Conservation (phyloP, 192 early-diverging fungal genomes). For the Coemansia sp. region DNA sequence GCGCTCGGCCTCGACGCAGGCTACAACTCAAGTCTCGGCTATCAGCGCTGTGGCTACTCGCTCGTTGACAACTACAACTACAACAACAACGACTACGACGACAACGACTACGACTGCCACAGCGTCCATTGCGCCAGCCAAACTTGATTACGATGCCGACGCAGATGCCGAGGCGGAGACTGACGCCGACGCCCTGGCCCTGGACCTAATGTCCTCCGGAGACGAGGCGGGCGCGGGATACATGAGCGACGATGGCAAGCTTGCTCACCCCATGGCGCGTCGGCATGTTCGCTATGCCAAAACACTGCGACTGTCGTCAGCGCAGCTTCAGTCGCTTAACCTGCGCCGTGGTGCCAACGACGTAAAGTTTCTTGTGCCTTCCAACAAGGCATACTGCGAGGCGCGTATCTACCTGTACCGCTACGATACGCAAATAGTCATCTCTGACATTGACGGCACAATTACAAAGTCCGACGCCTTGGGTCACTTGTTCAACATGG, state of each 20-base stretch:
- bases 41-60: conserved; percentile 5
- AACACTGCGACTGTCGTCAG: conserved; percentile 87
- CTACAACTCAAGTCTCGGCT: conserved; percentile 1
- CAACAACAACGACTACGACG: neutral
- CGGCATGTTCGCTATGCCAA: conserved; percentile 73
- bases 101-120: no score
- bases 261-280: conserved; percentile 22
- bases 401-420: conserved; percentile 92
- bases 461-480: conserved; percentile 98
- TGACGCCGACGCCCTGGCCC: conserved; percentile 2
- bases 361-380: conserved; percentile 84
- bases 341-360: conserved; percentile 88
- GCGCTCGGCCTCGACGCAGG: conserved; percentile 21
- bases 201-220: conserved; percentile 15
- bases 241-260: conserved; percentile 37
- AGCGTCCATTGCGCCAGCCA: neutral
- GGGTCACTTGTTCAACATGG: conserved; percentile 96
- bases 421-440: conserved; percentile 82
- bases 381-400: conserved; percentile 72
- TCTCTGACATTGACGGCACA: conserved; percentile 98
- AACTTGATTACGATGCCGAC: neutral
- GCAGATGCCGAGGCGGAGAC: conserved; percentile 11
- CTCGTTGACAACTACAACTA: neutral
- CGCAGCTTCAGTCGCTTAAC: conserved; percentile 80
- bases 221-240: conserved; percentile 33